Evolutionary conservation across 2,329 filamentous ascomycete genomes (phyloP), one percentile per base, ranked within the genome.

Genomic region (Tympanopsis confertula): DNA sequence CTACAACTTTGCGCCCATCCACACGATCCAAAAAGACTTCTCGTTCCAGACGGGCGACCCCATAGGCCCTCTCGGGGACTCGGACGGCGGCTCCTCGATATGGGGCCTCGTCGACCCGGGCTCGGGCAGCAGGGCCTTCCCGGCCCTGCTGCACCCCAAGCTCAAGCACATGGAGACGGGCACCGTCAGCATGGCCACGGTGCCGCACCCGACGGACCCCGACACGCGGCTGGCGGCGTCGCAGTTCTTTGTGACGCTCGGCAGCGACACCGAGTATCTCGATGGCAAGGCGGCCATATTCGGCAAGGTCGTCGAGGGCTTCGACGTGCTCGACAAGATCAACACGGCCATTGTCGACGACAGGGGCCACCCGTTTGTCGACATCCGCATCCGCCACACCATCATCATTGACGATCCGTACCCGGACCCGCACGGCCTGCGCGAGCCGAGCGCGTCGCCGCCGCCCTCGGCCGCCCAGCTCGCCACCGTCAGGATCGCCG

Each of bases 161-260:
- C 65, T 94, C 48, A 94, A 91, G 58, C 91, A 98, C 58, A 63
- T 74, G 29, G 86, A 94, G 57, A 78, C 84, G 47, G 89, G 89
- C 39, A 95, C 86, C 13, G 88, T 98, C 43, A 95, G 88, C 63
- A 94, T 96, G 86, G 91, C 89, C n/a, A 95, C 89, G 0, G 85
- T 78, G 14, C 81, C 84, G 1, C 76, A 81, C 7, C 65, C 78
- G 3, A 7, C 72, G 13, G 83, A 95, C 51, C 81, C 85, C 3
- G 87, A 95, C 48, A 77, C 79, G 41, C 78, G 87, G 20, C 64
- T 94, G 33, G 87, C 87, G 0, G 87, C 74, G 5, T 94, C 87
- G 49, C 89, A 98, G 56, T 98, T 98, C 56, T 80, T 96, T 50
- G 77, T 98, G 42, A 95, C 89, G 0, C 68, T 95, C 3, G 87